phyloP scores from a whole-genome alignment of 345 rosid species.

The Rhodomyrtus tomentosa region DNA sequence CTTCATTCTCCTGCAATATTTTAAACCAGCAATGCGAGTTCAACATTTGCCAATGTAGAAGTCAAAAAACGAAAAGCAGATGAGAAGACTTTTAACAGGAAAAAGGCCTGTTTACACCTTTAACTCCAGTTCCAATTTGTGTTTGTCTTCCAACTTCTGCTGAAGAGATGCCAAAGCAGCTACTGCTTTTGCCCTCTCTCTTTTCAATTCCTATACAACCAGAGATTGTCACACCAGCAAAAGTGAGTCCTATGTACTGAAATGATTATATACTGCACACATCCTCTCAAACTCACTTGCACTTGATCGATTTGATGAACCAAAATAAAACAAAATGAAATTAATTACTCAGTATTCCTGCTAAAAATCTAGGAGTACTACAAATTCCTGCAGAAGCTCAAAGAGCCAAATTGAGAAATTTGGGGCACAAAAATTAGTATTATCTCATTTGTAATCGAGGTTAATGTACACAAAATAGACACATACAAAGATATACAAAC shows the following conservation, averaged over 20 bases:
- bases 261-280: background rate
- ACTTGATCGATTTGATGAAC: background rate
- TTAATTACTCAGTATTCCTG: background rate
- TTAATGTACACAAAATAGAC: background rate
- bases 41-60: background rate
- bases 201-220: conserved; percentile 67
- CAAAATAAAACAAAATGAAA: background rate
- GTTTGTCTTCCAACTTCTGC: conserved; percentile 83
- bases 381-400: background rate
- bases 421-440: background rate
- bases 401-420: background rate
- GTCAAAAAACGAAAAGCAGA: background rate
- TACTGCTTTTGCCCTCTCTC: conserved; percentile 84
- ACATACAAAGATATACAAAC: background rate
- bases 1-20: conserved; percentile 62
- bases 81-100: background rate
- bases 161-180: conserved; percentile 68
- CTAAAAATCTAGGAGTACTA: background rate
- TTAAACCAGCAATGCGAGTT: background rate
- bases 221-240: background rate
- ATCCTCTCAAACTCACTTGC: background rate
- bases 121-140: conserved; percentile 62
- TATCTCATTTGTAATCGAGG: background rate
- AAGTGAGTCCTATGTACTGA: background rate
- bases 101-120: conserved; percentile 35